phyloP scores from a whole-genome alignment of 768 basidiomycete genomes.

The Gyrodon lividus region DNA sequence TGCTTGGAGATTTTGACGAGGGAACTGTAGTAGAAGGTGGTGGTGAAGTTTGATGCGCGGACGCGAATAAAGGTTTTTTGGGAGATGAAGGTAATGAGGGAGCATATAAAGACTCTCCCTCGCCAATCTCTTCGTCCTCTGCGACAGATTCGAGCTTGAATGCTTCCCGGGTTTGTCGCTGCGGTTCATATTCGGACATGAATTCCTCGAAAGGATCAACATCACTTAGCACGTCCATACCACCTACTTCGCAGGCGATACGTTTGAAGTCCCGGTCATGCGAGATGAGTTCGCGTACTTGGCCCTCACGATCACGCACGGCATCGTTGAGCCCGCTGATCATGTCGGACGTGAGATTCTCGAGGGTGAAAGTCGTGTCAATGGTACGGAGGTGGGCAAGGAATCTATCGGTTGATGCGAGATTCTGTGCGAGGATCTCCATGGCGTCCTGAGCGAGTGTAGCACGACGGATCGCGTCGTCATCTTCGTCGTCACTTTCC shows the following conservation, averaged over 20 bases:
- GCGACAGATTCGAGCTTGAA: conserved; percentile 35
- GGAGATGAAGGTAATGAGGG: conserved; percentile 44
- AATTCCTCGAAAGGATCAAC: conserved; percentile 62
- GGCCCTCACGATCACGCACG: conserved; percentile 73
- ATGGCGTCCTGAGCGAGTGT: conserved; percentile 56
- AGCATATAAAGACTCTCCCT: conserved; percentile 43
- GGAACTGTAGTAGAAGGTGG: conserved; percentile 51
- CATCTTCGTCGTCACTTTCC: conserved; percentile 27
- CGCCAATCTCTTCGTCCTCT: conserved; percentile 40
- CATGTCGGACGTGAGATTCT: conserved; percentile 70
- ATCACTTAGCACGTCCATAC: conserved; percentile 66
- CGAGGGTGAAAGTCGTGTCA: conserved; percentile 54
- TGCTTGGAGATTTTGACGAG: conserved; percentile 26
- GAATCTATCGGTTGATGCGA: conserved; percentile 77
- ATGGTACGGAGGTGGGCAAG: conserved; percentile 68
- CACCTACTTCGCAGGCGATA: conserved; percentile 76
- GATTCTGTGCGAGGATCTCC: conserved; percentile 67
- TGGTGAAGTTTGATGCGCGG: conserved; percentile 44
- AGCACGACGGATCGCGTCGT: conserved; percentile 24
- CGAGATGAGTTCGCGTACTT: conserved; percentile 75
- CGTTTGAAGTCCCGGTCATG: conserved; percentile 79
- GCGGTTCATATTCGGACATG: conserved; percentile 30
- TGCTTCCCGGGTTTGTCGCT: conserved; percentile 27
- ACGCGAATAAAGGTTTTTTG: conserved; percentile 57
- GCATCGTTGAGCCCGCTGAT: conserved; percentile 77